Conservation (phyloP, 768 basidiomycete genomes). For the Mycena polygramma region DNA sequence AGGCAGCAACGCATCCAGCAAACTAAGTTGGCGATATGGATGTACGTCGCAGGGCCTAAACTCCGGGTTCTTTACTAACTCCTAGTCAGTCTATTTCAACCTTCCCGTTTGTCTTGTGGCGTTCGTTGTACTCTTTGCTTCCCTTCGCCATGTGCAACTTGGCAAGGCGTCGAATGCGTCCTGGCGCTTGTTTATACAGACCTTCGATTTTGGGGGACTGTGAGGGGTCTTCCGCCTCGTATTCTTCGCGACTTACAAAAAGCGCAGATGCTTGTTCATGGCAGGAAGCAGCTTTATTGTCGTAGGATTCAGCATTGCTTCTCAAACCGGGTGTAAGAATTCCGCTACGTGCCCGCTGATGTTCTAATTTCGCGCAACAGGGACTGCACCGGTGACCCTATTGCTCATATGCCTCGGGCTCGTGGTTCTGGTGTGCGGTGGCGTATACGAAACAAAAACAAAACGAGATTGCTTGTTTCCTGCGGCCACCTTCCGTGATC, state of each 20-base stretch:
- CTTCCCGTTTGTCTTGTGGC: slow-evolving; percentile 79
- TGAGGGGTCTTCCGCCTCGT: slow-evolving; percentile 53
- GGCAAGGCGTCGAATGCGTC: slow-evolving; percentile 61
- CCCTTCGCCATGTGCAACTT: slow-evolving; percentile 71
- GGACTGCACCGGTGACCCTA: slow-evolving; percentile 74
- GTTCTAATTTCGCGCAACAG: slow-evolving; percentile 53
- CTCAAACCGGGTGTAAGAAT: slow-evolving; percentile 74
- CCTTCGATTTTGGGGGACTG: slow-evolving; percentile 86
- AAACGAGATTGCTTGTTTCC: slow-evolving; percentile 82
- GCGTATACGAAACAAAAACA: slow-evolving; percentile 77
- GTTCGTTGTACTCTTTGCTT: slow-evolving; percentile 65
- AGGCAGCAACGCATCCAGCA: slow-evolving; percentile 50
- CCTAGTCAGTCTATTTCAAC: slow-evolving; percentile 80
- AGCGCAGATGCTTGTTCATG: slow-evolving; percentile 77
- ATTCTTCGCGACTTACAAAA: slow-evolving; percentile 37
- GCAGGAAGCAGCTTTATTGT: slow-evolving; percentile 79
- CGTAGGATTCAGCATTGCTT: slow-evolving; percentile 85
- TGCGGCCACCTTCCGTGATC: slow-evolving; percentile 68
- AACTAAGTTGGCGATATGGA: slow-evolving; percentile 85
- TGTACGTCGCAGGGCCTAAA: slow-evolving; percentile 65
- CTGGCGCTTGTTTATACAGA: slow-evolving; percentile 65
- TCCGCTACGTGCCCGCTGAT: slow-evolving; percentile 11
- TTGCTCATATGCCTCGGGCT: slow-evolving; percentile 70
- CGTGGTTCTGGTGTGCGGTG: slow-evolving; percentile 67
- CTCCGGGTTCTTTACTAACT: slow-evolving; percentile 24